A percentile compares a stretch with the other conserved stretches of the same genome.
Evolutionary conservation across 2,329 filamentous ascomycete species (phyloP).

Genomic region (Alternaria gaisen): DNA sequence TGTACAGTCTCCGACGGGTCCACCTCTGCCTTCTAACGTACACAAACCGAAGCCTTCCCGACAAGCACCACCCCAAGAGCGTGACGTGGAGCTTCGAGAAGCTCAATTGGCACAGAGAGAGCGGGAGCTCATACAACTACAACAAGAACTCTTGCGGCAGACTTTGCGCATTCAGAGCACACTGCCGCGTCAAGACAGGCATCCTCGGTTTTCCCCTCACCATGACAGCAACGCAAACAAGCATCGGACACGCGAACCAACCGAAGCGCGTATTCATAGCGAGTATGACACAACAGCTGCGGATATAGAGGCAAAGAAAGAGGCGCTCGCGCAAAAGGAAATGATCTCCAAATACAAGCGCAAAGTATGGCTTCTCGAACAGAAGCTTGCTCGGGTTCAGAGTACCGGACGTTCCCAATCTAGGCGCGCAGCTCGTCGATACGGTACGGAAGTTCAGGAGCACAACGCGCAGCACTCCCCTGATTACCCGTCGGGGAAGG

Average conservation of each 20-base stretch:
- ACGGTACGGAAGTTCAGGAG: neutral
- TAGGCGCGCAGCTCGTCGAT: neutral
- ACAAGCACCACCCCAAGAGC: neutral
- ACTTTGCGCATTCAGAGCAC: conserved; percentile 3
- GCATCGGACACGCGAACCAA: neutral
- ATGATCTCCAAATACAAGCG: conserved; percentile 21
- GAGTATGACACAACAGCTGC: neutral
- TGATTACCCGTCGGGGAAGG: neutral
- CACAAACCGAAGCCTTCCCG: neutral
- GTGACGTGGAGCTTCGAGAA: conserved; percentile 15
- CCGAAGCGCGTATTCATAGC: neutral
- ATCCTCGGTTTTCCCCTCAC: neutral
- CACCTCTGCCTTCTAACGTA: neutral
- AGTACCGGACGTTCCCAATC: neutral
- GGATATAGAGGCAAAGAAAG: conserved; percentile 16
- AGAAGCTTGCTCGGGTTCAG: conserved; percentile 13
- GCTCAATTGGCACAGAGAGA: conserved; percentile 15
- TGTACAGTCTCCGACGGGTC: neutral
- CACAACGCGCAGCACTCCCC: neutral
- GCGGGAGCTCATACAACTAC: conserved; percentile 15
- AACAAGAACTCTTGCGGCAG: conserved; percentile 14
- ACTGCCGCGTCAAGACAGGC: neutral
- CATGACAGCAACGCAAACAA: neutral
- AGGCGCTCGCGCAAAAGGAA: conserved; percentile 15
- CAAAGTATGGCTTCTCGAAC: conserved; percentile 15